A percentile compares a stretch with the other conserved stretches of the same genome.
Evolutionary conservation across 805 yeast species (phyloP).

Genomic region (Spathaspora gorwiae): DNA sequence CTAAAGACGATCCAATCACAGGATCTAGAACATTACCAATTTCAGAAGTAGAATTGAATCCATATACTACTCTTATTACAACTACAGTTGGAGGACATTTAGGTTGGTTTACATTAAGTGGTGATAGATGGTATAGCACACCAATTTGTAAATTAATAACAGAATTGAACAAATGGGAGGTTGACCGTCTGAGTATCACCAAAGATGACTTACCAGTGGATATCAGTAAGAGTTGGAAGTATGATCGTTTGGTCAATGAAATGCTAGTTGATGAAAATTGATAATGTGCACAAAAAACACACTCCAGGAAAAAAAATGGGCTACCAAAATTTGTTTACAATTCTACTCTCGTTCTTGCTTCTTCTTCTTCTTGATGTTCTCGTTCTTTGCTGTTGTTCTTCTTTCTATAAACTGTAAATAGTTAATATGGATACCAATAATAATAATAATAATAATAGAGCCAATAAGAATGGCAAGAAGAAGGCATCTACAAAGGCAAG

Average conservation of each 20-base stretch:
- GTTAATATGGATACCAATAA: not conserved
- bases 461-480: not conserved
- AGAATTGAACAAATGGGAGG: constrained; percentile 26
- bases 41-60: constrained; percentile 48
- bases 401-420: no score
- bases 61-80: constrained; percentile 52
- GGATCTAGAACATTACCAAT: constrained; percentile 50
- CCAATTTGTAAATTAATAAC: constrained; percentile 32
- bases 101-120: constrained; percentile 39
- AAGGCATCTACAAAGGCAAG: not conserved
- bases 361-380: not conserved
- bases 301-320: no score
- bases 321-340: no score
- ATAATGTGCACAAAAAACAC: no score
- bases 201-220: constrained; percentile 23
- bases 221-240: constrained; percentile 24
- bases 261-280: constrained; percentile 3
- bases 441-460: not conserved
- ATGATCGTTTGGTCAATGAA: constrained; percentile 24
- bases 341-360: no score
- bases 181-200: constrained; percentile 10
- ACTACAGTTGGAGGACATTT: constrained; percentile 73
- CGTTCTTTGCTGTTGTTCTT: not conserved
- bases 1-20: constrained; percentile 67
- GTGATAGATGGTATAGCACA: constrained; percentile 36